Evolutionary conservation across 305 asterid genomes (phyloP).

Genomic region (Nicotiana rustica): DNA sequence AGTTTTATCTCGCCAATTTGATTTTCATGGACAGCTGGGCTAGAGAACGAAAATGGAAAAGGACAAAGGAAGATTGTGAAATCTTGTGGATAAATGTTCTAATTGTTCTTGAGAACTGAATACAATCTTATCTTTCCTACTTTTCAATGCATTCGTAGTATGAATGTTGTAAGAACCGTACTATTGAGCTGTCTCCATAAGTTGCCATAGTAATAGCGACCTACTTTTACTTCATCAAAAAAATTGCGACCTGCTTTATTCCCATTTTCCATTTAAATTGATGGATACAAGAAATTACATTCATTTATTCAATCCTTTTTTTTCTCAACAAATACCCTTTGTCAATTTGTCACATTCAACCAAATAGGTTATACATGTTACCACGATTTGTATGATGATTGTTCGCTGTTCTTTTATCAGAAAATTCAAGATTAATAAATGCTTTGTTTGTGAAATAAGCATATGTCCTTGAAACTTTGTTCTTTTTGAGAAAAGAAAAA

Average conservation of each 20-base stretch:
- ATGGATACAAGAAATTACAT: not conserved
- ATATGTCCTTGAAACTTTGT: not conserved
- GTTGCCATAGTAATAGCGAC: not conserved
- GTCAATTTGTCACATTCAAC: not conserved
- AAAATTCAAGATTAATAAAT: not conserved
- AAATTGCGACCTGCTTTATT: not conserved
- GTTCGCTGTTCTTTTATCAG: not conserved
- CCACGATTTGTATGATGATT: not conserved
- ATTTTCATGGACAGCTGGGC: not conserved
- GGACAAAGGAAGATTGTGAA: not conserved
- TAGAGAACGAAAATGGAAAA: not conserved
- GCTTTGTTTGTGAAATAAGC: not conserved
- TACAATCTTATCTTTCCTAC: not conserved
- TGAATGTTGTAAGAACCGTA: not conserved
- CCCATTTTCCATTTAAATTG: not conserved
- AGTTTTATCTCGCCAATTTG: not conserved
- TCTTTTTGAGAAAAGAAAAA: not conserved
- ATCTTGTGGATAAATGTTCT: not conserved
- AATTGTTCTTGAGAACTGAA: not conserved
- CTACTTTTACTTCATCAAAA: not conserved
- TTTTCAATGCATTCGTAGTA: not conserved
- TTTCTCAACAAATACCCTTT: not conserved
- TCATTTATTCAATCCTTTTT: not conserved
- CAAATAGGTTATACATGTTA: not conserved
- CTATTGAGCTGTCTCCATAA: not conserved